Base-by-base conservation (phyloP, 305 asterid genomes). In the Stenogyne calaminthoides region DNA sequence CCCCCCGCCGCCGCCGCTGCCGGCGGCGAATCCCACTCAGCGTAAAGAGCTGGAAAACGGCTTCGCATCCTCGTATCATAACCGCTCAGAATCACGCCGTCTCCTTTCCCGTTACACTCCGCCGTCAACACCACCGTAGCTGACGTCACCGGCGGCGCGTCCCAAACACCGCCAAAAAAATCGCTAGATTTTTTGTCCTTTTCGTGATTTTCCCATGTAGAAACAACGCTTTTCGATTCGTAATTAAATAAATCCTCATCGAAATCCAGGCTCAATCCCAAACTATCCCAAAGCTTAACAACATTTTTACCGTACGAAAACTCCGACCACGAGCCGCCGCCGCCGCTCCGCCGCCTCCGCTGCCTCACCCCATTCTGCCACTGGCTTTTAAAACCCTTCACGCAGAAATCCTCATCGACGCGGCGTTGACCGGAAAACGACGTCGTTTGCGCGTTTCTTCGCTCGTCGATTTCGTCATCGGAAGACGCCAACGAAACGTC, bases 241-340 rank as follows among this genome's bases (percentile, higher is more conserved):
- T 39, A 42, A 44, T 70, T 67, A 68, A 88, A 84, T 1, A 83
- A 49, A 65, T 85, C 97, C n/a, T 86, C 89, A 5, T 85, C 89
- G 11, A 85, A 80, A 80, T 91, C 91, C 9, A 91, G 80, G n/a
- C 85, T 88, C 42, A 89, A 60, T 18, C 92, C 89, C 42, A 94
- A 77, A 67, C 93, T 84, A 73, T 94, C 97, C 97, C 98, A 91
- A 7, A 91, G 84, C 86, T 86, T 88, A 0, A 94, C 98, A 11
- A 94, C 97, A 63, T 79, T 88, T 52, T 84, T 84, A 5, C 96
- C 96, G 19, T 80, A 68, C 0, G 84, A 44, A 61, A 88, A 84
- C 0, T 85, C 96, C 54, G 88, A 52, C 96, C 88, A 87, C 0
- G 72, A n/a, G n/a, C n/a, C 29, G 3, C 79, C 71, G 68, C 76